Base-by-base conservation (phyloP, 192 early-diverging fungal species). In the Funneliformis geosporum region DNA sequence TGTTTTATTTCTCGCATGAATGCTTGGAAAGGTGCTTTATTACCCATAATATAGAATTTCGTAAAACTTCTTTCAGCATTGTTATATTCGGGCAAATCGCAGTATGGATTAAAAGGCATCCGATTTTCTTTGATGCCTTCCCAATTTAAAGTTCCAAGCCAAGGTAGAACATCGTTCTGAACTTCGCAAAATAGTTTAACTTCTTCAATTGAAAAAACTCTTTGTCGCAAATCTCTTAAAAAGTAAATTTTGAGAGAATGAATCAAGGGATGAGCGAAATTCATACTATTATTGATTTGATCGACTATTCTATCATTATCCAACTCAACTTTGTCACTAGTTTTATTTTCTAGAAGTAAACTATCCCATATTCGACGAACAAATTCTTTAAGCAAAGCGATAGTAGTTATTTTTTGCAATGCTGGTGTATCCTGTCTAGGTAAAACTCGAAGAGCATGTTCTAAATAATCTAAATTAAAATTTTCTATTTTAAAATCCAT, bases 301-400 rank as follows among this genome's bases (percentile, higher is more conserved):
- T 64, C 8, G 2, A 46, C 44, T 44, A 76, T 39, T 12, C 18
- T 9, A 18, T 7, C n/a, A 16, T 18, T 40, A 39, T 76, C 75
- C 23, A 67, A 21, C 21, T 80, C 71, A 43, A 65, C 79, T 1
- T 50, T 2, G 2, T 50, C 47, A 4, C 28, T 23, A 14, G 2
- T 75, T 6, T 27, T 21, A 33, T 73, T 21, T n/a, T 80, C 73
- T 21, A 16, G 42, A 40, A 47, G 14, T 16, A 38, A 33, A 18
- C 23, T 28, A 10, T 75, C 50, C 64, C 79, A 55, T 21, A 80
- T 42, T 59, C 65, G n/a, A 47, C 60, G 74, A 38, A 80, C 50
- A 66, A 80, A 80, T 65, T 80, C 59, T 76, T 80, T 80, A 21
- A 80, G 25, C 1, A 67, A 65, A 7, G 79, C 73, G 12, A 80